Base-by-base conservation (phyloP, 371 early-diverging fungal species). In the Mortierella sp. region DNA sequence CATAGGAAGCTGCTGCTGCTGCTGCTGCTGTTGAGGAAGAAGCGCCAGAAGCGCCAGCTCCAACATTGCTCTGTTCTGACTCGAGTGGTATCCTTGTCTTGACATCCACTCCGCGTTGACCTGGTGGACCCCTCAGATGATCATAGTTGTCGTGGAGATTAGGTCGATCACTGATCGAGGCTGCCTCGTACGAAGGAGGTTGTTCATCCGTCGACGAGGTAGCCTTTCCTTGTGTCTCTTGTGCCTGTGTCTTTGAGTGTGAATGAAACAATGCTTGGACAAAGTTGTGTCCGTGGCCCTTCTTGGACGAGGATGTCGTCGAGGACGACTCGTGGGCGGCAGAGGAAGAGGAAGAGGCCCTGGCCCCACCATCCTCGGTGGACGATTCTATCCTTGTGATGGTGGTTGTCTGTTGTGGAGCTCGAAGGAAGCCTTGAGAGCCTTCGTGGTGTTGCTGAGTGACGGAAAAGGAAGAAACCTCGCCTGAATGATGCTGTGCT, bases 81-180 rank as follows among this genome's bases (percentile, higher is more conserved):
- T 77, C 77, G 2, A 68, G 55, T 2, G 77, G 77, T 65, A 77
- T 77, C 62, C 77, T 64, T 14, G 69, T 66, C 63, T 77, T 77
- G 47, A 72, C 55, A 58, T 77, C 77, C 14, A 60, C 52, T n/a
- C 77, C 77, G 23, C 77, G 77, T 29, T 72, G 72, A 1, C 72
- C 66, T 11, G 62, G 66, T 7, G 77, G 77, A 48, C 77, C 77
- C 37, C 72, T 28, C 2, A 77, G 63, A 23, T 77, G 77, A 29
- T 72, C 77, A 45, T 77, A 77, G 55, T 77, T 77, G 46, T 77
- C 77, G 19, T 77, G 77, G 30, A 77, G 56, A 56, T 77, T 72
- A 7, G 72, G 77, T 16, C 57, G 64, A 18, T 68, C 59, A n/a
- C 43, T 60, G 59, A 68, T 30, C 25, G 72, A 46, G 3, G 71